Evolutionary conservation across 2,329 filamentous ascomycete genomes (phyloP).

Genomic region (Colletotrichum liriopes): DNA sequence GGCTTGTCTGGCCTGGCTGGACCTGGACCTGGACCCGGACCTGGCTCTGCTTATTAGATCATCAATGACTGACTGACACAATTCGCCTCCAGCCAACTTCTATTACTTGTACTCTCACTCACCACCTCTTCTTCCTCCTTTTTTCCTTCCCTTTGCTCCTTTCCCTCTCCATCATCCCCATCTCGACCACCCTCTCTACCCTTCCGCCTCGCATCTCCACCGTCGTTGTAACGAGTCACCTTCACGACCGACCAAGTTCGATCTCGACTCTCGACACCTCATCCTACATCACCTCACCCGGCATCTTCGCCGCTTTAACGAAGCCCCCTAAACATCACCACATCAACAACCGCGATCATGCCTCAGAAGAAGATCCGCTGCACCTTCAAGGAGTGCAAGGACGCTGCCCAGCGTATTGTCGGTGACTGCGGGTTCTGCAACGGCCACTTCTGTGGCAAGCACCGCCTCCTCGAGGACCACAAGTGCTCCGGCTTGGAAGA

Average conservation of each 20-base stretch:
- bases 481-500: conserved; percentile 94
- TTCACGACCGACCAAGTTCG: conserved; percentile 11
- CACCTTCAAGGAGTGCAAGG: conserved; percentile 90
- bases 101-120: conserved; percentile 36
- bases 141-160: background rate
- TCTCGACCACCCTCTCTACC: background rate
- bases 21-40: conserved; percentile 29
- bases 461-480: conserved; percentile 94
- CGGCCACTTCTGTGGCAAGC: conserved; percentile 95
- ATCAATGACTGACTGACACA: conserved; percentile 41
- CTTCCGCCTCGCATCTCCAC: background rate
- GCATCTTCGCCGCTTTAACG: conserved; percentile 9
- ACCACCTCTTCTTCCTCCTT: conserved; percentile 20
- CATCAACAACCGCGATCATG: conserved; percentile 59
- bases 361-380: conserved; percentile 87
- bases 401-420: conserved; percentile 90
- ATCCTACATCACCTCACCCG: background rate
- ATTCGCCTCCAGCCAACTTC: conserved; percentile 41
- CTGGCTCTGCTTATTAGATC: conserved; percentile 43
- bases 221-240: conserved; percentile 4
- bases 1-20: conserved; percentile 29
- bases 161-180: background rate
- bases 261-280: conserved; percentile 20
- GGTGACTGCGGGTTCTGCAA: conserved; percentile 97
- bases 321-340: conserved; percentile 17